Percentiles rank a stretch among this genome's conserved stretches.
phyloP scores from a whole-genome alignment of 805 yeast genomes.

The Ogataea methanolica region DNA sequence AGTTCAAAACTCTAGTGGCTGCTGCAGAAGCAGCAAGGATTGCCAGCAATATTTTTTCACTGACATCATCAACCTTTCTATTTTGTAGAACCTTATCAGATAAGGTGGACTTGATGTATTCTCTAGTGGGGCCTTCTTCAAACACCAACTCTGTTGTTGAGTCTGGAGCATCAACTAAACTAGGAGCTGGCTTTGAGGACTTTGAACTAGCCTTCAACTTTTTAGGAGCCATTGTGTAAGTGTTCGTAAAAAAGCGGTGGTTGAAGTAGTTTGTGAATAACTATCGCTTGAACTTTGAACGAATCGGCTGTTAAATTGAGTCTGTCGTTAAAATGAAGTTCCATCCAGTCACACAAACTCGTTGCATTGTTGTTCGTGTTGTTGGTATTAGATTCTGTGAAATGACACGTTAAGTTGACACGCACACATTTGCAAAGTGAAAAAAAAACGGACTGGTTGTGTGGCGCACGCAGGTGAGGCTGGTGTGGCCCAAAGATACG shows the following conservation, averaged over 20 bases:
- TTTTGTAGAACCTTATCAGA: conserved; percentile 33
- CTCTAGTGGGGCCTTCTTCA: conserved; percentile 48
- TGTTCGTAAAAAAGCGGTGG: neutral
- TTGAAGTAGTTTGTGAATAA: neutral
- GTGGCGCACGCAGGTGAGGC: too few relatives aligned
- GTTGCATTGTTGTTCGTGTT: too few relatives aligned
- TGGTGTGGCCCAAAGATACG: too few relatives aligned
- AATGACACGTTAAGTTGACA: too few relatives aligned
- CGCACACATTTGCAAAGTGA: too few relatives aligned
- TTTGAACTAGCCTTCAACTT: conserved; percentile 5
- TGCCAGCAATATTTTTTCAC: conserved; percentile 38
- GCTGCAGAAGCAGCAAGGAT: conserved; percentile 43
- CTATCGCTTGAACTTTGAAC: too few relatives aligned
- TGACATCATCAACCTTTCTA: conserved; percentile 34
- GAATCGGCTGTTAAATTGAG: too few relatives aligned
- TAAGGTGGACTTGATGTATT: conserved; percentile 51
- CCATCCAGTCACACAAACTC: too few relatives aligned
- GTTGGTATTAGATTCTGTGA: too few relatives aligned
- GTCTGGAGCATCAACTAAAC: conserved; percentile 7
- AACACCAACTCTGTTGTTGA: conserved; percentile 40
- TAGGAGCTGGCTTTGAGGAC: neutral
- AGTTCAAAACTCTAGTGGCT: conserved; percentile 53
- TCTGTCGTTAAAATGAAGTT: too few relatives aligned
- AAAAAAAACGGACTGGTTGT: too few relatives aligned
- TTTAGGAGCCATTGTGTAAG: conserved; percentile 20